Base-by-base conservation (phyloP, 2,329 filamentous ascomycete genomes). In the Colletotrichum plurivorum region DNA sequence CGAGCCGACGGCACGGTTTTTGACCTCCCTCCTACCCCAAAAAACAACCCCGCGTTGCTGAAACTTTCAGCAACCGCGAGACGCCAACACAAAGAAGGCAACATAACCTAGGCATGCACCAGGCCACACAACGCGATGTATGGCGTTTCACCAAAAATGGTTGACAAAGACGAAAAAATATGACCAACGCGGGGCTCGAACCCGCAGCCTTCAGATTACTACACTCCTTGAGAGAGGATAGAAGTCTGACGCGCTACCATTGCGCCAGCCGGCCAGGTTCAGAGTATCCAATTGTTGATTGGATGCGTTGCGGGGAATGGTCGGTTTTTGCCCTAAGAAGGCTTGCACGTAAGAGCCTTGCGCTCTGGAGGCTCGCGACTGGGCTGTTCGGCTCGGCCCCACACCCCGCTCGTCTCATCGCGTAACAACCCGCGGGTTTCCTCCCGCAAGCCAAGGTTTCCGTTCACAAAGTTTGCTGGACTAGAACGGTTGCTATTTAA, bases 211-310 rank as follows among this genome's bases (percentile, higher is more conserved):
- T 55, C 67, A 69, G 67, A 69, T 69, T 1, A 12, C 62, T 36
- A 22, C 22, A 48, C 16, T 15, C 5, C 39, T 48, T 0, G 0
- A 2, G 7, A 41, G 22, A 15, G 3, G 5, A 12, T 69, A 69
- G 67, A 69, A 69, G 67, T 69, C 67, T 69, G 67, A 69, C 51
- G 67, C 67, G 67, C 67, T 69, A 69, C 67, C 67, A 69, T 69
- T 69, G 63, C 67, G 67, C 67, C 67, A 69, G 67, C 55, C 67
- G 67, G 67, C 67, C 66, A 55, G 15, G 31, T 49, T 31, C 25
- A 16, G 39, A 10, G 6, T 52, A 48, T 52, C 62, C 62, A 69
- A 56, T 43, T 51, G 31, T 43, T 56, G 39, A 66, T 69, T 59
- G 49, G 66, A 55, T 41, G 49, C 49, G 48, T 66, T 66, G 43